Evolutionary conservation across 1,284 basidiomycete genomes (phyloP).

Genomic region (Thecaphora thlaspeos): DNA sequence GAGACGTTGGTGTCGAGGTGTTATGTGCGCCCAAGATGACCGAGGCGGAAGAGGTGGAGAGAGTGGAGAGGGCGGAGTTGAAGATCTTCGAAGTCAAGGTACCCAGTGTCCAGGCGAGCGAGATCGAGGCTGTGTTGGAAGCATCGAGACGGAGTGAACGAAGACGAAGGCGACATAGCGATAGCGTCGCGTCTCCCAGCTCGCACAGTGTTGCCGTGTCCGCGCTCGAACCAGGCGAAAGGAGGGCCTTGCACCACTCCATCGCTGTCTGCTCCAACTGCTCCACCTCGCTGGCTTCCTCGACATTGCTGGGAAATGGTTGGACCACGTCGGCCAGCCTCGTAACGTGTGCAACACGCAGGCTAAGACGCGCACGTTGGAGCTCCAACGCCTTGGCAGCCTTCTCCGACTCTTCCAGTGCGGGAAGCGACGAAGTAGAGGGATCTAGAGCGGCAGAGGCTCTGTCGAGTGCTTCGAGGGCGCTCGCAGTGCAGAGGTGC

Average conservation of each 20-base stretch:
- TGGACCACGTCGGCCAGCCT: neutral
- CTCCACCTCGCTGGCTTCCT: constrained; percentile 8
- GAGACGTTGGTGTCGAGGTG: constrained; percentile 34
- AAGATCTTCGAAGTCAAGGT: constrained; percentile 26
- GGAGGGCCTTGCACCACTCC: neutral
- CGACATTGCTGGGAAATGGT: constrained; percentile 1
- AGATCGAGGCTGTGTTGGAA: constrained; percentile 6
- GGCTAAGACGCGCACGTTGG: constrained; percentile 5
- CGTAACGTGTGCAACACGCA: constrained; percentile 7
- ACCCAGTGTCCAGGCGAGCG: constrained; percentile 18
- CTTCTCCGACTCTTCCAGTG: constrained; percentile 3
- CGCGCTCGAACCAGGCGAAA: neutral
- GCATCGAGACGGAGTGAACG: constrained; percentile 2
- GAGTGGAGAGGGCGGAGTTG: constrained; percentile 21
- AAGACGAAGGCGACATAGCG: constrained; percentile 15
- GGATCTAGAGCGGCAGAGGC: neutral
- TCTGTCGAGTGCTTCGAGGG: neutral
- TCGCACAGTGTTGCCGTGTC: constrained; percentile 28
- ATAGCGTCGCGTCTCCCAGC: constrained; percentile 23
- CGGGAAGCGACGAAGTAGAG: neutral
- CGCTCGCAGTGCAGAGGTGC: neutral
- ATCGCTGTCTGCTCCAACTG: constrained; percentile 1
- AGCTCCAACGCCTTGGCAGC: constrained; percentile 18
- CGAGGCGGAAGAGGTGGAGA: constrained; percentile 23
- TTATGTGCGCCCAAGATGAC: constrained; percentile 36